Percentiles rank a stretch among this genome's conserved stretches.
Conservation (phyloP, 2,329 filamentous ascomycete species). For the Emmonsia crescens region DNA sequence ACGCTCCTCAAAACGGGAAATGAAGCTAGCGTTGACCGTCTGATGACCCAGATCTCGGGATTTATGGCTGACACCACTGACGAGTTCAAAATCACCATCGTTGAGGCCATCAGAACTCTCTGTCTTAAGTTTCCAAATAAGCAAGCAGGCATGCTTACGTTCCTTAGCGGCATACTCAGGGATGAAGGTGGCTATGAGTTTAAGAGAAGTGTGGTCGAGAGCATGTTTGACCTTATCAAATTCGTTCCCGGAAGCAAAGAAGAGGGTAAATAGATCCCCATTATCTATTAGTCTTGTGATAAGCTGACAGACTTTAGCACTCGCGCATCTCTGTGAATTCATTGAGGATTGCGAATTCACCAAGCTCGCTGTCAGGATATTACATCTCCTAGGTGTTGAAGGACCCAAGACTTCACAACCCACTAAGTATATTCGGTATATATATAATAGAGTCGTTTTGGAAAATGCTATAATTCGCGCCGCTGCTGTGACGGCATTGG, state of each 20-base stretch:
- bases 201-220: constrained; percentile 94
- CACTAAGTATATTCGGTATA: constrained; percentile 98
- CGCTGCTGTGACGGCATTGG: constrained; percentile 85
- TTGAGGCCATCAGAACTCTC: constrained; percentile 91
- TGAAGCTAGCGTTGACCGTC: constrained; percentile 86
- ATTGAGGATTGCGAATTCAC: constrained; percentile 99
- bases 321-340: constrained; percentile 95
- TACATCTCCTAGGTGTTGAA: constrained; percentile 88
- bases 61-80: constrained; percentile 99
- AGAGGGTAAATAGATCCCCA: constrained; percentile 37
- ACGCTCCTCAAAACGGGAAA: constrained; percentile 97
- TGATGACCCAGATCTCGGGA: constrained; percentile 97
- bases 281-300: background rate
- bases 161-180: constrained; percentile 90
- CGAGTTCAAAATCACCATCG: constrained; percentile 99
- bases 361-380: constrained; percentile 87
- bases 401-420: constrained; percentile 91
- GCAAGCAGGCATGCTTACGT: constrained; percentile 93
- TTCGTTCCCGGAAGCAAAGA: constrained; percentile 84
- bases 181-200: constrained; percentile 98
- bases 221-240: constrained; percentile 98
- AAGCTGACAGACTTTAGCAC: constrained; percentile 39
- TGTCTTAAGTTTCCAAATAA: constrained; percentile 98
- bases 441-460: constrained; percentile 95
- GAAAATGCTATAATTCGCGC: constrained; percentile 95